Percentiles rank a stretch among this genome's conserved stretches.
phyloP scores from a whole-genome alignment of 1,284 basidiomycete genomes.

The Gomphus sp. region DNA sequence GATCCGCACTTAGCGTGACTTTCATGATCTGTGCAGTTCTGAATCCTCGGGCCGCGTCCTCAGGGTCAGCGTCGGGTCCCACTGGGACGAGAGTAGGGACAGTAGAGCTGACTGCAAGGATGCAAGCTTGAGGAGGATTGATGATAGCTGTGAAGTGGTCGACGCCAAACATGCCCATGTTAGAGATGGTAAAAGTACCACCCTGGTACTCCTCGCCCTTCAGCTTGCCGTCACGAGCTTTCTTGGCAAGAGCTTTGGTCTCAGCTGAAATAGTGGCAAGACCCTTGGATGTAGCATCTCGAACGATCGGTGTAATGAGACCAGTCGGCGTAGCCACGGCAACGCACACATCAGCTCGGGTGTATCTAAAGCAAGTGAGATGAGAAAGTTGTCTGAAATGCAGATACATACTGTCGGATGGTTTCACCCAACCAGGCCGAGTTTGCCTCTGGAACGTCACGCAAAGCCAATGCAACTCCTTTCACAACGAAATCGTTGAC shows the following conservation, averaged over 20 bases:
- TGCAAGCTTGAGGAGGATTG: constrained; percentile 97
- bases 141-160: constrained; percentile 98
- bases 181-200: constrained; percentile 98
- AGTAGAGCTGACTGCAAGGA: constrained; percentile 92
- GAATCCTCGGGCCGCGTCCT: constrained; percentile 81
- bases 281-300: constrained; percentile 87
- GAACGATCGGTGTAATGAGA: constrained; percentile 96
- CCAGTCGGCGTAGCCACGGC: constrained; percentile 96
- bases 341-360: constrained; percentile 94
- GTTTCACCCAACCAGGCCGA: constrained; percentile 96
- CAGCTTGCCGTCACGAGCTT: constrained; percentile 95
- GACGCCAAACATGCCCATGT: constrained; percentile 97
- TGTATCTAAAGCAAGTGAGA: constrained; percentile 51
- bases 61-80: constrained; percentile 40
- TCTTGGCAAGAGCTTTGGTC: constrained; percentile 87
- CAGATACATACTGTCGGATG: constrained; percentile 75
- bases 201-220: constrained; percentile 97
- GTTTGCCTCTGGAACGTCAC: constrained; percentile 96
- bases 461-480: constrained; percentile 83
- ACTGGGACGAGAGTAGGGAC: constrained; percentile 73
- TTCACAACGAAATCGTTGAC: constrained; percentile 99
- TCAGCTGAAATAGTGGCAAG: constrained; percentile 88
- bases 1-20: constrained; percentile 92
- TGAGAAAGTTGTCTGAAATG: constrained; percentile 3
- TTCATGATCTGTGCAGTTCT: constrained; percentile 92